phyloP scores from a whole-genome alignment of 2,329 filamentous ascomycete genomes.

The Dryadomyces quercus-mongolicae region DNA sequence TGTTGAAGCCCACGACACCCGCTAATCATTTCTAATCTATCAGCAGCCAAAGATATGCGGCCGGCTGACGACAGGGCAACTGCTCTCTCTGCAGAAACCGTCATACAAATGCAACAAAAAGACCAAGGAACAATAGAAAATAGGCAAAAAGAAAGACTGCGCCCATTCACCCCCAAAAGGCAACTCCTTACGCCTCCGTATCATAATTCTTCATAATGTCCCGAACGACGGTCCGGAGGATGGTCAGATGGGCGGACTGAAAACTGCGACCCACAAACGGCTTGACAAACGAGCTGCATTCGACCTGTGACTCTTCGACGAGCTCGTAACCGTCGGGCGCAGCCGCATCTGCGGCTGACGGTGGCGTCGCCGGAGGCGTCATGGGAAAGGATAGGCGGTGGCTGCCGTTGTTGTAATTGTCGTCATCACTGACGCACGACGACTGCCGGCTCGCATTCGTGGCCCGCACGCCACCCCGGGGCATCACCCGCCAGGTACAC shows the following conservation, averaged over 20 bases:
- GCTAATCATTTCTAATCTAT: too few relatives aligned
- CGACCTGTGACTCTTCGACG: conserved; percentile 21
- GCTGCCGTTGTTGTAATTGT: not conserved
- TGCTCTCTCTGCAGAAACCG: too few relatives aligned
- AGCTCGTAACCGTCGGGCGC: conserved; percentile 18
- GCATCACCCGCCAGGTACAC: conserved; percentile 22
- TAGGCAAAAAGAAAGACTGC: not conserved
- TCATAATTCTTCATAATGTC: conserved; percentile 9
- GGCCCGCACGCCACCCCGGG: conserved; percentile 8
- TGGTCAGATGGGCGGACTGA: conserved; percentile 17
- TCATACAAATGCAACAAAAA: too few relatives aligned
- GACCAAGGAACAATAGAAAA: not conserved
- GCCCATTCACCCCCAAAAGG: not conserved
- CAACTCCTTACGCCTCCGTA: not conserved
- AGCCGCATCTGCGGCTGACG: not conserved
- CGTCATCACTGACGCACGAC: not conserved
- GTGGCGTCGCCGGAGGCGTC: not conserved
- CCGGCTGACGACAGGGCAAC: too few relatives aligned
- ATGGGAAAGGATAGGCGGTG: not conserved
- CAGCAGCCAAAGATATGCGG: too few relatives aligned
- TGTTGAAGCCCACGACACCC: too few relatives aligned
- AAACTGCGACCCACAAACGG: conserved; percentile 22
- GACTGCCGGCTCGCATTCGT: not conserved
- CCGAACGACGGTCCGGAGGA: conserved; percentile 19
- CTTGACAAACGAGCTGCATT: conserved; percentile 21